Evolutionary conservation across 2,329 filamentous ascomycete genomes (phyloP), one percentile per base, ranked within the genome.

Genomic region (Metarhizium robertsii): DNA sequence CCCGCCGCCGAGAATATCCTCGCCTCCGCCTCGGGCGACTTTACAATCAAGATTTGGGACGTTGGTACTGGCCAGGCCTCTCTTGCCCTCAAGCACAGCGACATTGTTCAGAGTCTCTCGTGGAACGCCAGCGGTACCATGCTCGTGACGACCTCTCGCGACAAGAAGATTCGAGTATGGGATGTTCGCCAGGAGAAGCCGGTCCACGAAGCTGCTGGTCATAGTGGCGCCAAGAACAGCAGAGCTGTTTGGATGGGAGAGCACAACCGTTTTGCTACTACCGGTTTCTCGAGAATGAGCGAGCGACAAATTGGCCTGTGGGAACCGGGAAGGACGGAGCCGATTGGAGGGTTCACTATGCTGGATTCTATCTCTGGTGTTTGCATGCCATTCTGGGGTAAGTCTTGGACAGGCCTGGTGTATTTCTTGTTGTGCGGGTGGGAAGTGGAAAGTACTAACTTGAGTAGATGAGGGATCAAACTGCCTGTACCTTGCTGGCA

Each of bases 121-220:
- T 99, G 92, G 92, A 96, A 89, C 72, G 90, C 91, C 61, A 87
- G 88, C 63, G 94, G 94, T 58, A 85, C 85, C 55, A 79, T 94
- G 69, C 75, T 99, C 58, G 92, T 88, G 51, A 97, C 94, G 7
- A 97, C 94, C 8, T 96, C 91, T 59, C 84, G 94, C 66, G 94
- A 99, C 81, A 99, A 99, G 86, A 96, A 96, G 78, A 80, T 99
- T 61, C 87, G 94, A 58, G 86, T 97, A 60, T 99, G 94, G 94
- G 94, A 99, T 78, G 90, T 92, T 57, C 87, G 94, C 68, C 92
- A 96, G 76, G 88, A 97, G 74, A 87, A 83, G 72, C 83, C 92
- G 14, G 88, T 87, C 5, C 88, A 95, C 66, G 92, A 96, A 69
- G 84, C 86, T 14, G 75, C 84, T 5, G 94, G 94, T 59, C 94